phyloP scores from a whole-genome alignment of 1,139 yeast genomes.

The Suhomyces guaymorum region DNA sequence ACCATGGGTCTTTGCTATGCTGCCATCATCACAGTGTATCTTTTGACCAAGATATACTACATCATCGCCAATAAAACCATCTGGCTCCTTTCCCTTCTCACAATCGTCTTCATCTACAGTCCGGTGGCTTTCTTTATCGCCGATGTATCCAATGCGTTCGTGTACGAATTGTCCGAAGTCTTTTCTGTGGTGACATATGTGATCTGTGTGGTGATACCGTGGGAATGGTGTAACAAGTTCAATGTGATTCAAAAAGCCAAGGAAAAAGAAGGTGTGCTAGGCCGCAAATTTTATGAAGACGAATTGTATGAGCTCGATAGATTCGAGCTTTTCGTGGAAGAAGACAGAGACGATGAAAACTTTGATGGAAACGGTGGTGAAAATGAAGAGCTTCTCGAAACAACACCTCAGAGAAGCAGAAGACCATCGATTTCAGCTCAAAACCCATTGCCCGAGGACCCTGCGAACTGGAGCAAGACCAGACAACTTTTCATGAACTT shows the following conservation, averaged over 20 bases:
- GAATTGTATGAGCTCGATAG: conserved; percentile 51
- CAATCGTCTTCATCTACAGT: conserved; percentile 58
- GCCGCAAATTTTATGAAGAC: conserved; percentile 76
- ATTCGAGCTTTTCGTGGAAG: conserved; percentile 41
- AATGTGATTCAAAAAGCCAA: conserved; percentile 59
- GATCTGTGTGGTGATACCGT: conserved; percentile 73
- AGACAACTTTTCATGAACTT: conserved; percentile 16
- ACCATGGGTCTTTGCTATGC: conserved; percentile 74
- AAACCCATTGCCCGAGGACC: too few relatives aligned
- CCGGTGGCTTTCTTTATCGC: conserved; percentile 78
- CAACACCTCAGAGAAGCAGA: background rate
- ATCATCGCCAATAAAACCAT: conserved; percentile 52
- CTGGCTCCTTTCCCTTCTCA: conserved; percentile 58
- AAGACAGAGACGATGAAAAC: conserved; percentile 16
- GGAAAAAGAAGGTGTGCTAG: conserved; percentile 78
- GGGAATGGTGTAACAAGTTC: conserved; percentile 87
- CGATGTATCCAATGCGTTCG: conserved; percentile 73
- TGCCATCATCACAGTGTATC: conserved; percentile 61
- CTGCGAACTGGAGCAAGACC: conserved; percentile 2
- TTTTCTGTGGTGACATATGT: conserved; percentile 72
- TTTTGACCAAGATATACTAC: conserved; percentile 54
- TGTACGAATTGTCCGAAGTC: conserved; percentile 69
- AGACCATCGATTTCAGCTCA: too few relatives aligned
- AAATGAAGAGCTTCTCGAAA: background rate
- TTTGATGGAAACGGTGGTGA: conserved; percentile 3